A percentile compares a stretch with the other conserved stretches of the same genome.
Evolutionary conservation across 208 protist species (phyloP).

Genomic region (Leishmania mexicana): DNA sequence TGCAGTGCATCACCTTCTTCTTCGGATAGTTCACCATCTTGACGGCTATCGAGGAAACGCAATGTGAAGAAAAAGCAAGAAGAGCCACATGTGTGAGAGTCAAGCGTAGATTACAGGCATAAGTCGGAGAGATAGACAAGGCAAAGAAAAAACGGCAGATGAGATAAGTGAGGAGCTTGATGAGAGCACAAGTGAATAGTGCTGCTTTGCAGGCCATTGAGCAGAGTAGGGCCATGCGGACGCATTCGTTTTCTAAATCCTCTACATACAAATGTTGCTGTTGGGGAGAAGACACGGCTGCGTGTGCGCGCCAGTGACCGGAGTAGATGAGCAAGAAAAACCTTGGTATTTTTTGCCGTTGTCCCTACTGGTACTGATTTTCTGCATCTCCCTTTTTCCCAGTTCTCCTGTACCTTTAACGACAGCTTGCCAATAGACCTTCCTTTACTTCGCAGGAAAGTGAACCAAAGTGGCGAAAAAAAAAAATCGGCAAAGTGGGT

Average conservation of each 20-base stretch:
- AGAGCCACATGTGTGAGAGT: background rate
- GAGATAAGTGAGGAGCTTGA: conserved; percentile 14
- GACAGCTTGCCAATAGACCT: too few species aligned
- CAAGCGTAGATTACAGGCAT: background rate
- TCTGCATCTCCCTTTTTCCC: too few species aligned
- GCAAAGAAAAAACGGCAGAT: conserved; percentile 21
- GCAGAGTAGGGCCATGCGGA: background rate
- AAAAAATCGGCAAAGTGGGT: too few species aligned
- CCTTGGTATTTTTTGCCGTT: too few species aligned
- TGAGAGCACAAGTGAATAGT: conserved; percentile 16
- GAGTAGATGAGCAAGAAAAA: too few species aligned
- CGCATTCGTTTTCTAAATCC: background rate
- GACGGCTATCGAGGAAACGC: conserved; percentile 78
- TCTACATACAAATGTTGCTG: too few species aligned
- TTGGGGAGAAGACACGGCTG: too few species aligned
- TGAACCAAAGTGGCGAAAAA: too few species aligned
- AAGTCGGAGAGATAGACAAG: background rate
- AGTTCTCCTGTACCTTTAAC: too few species aligned
- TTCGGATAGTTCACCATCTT: conserved; percentile 97
- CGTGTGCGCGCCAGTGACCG: too few species aligned
- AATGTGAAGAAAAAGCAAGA: conserved; percentile 4
- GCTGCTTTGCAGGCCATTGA: conserved; percentile 1
- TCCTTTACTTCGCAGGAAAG: too few species aligned
- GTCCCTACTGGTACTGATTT: too few species aligned
- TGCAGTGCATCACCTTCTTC: conserved; percentile 94